Percentiles rank a stretch among this genome's conserved stretches.
Evolutionary conservation across 768 basidiomycete species (phyloP).

Genomic region (Hirschioporus abietinus): DNA sequence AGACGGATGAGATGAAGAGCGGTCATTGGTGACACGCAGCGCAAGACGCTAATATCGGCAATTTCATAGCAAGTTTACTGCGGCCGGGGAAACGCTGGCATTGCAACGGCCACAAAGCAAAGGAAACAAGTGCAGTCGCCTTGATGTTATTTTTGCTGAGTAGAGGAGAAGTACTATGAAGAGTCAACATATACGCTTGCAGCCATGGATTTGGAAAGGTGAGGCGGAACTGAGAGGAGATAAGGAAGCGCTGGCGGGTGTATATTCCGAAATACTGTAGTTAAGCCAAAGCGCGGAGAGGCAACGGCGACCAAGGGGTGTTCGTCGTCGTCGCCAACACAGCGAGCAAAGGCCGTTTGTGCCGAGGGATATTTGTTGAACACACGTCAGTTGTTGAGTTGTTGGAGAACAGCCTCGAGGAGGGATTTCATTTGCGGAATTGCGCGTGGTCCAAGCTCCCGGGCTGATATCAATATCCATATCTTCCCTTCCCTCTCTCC

Average conservation of each 20-base stretch:
- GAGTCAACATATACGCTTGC: not conserved
- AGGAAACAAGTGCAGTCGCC: not conserved
- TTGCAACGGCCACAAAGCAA: not conserved
- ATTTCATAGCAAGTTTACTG: not conserved
- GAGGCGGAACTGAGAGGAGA: not conserved
- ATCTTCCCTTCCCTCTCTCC: not conserved
- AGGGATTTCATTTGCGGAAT: not conserved
- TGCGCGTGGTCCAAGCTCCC: not conserved
- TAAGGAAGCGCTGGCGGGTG: not conserved
- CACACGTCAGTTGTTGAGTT: not conserved
- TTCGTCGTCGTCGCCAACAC: not conserved
- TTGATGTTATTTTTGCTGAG: not conserved
- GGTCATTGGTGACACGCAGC: not conserved
- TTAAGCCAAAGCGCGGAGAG: no score
- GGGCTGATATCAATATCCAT: not conserved
- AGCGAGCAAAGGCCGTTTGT: not conserved
- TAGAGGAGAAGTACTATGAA: not conserved
- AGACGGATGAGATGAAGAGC: not conserved
- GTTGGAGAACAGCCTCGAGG: not conserved
- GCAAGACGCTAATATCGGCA: not conserved
- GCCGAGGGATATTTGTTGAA: not conserved
- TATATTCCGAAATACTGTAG: not conserved
- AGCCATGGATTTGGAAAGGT: not conserved
- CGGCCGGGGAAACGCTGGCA: slow-evolving; percentile 1
- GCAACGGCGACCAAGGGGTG: not conserved